Evolutionary conservation across 2,329 filamentous ascomycete species (phyloP), one percentile per base, ranked within the genome.

Genomic region (Drechslerella coelobrocha): DNA sequence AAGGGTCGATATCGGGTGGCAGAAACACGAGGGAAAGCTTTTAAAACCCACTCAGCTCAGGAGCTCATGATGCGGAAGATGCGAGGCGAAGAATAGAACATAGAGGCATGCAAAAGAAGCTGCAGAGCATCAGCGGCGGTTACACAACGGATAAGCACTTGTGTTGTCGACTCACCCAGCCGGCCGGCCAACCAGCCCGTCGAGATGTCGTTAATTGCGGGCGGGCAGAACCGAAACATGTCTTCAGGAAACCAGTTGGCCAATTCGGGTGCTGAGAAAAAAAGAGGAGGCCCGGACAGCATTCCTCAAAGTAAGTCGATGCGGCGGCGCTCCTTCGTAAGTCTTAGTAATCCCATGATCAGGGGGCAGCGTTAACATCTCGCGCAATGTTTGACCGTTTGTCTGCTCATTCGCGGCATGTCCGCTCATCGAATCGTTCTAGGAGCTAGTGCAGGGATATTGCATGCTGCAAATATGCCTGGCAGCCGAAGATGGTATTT

Each of bases 61-160:
- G 53, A 56, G 53, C 53, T 56, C 53, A n/a, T n/a, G n/a, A n/a
- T n/a, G n/a, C n/a, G n/a, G n/a, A 45, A 45, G 14, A 21, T 21
- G n/a, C 8, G 4, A n/a, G n/a, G 41, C 9, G 41, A n/a, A 19
- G 14, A 17, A 14, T n/a, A 45, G 41, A n/a, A 45, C 9, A 21
- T 17, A 17, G 8, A 4, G 8, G 8, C 17, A 3, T 23, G 14
- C 14, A 19, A 19, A 45, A 12, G 29, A 12, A 31, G 29, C 29
- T 31, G 29, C 29, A 31, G 12, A 31, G 29, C 6, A 6, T 6
- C 29, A 45, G 41, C 41, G 41, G 41, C 41, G 41, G 41, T 45
- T 45, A 45, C 41, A 45, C 41, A 45, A 23, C 19, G 41, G 17
- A 41, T 17, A 45, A 45, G 41, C 41, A 19, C 14, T 19, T 14